phyloP scores from a whole-genome alignment of 345 rosid genomes.

The Eucalyptus pauciflora region DNA sequence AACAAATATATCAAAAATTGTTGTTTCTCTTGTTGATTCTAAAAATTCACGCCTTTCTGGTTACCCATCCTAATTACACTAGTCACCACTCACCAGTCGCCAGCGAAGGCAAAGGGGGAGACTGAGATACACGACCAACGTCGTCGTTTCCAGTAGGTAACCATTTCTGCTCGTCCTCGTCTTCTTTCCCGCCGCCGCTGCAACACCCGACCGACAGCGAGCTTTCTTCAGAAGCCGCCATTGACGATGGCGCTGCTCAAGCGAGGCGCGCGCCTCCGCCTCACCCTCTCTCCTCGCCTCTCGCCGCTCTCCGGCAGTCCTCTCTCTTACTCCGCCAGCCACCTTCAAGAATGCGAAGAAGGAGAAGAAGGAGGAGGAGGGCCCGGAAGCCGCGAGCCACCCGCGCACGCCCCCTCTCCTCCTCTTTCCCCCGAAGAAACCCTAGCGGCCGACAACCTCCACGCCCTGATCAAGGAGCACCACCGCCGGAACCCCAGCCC shows the following conservation, averaged over 20 bases:
- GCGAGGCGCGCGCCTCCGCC: background rate
- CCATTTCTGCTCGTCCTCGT: background rate
- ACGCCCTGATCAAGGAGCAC: slow-evolving; percentile 68
- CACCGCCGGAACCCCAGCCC: slow-evolving; percentile 60
- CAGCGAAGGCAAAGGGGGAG: background rate
- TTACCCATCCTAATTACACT: no score
- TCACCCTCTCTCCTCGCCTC: background rate
- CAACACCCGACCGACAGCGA: background rate
- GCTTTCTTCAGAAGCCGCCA: background rate
- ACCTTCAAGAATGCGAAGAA: background rate
- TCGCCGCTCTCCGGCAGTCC: background rate
- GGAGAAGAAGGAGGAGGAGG: background rate
- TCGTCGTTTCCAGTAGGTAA: background rate
- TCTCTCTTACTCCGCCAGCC: slow-evolving; percentile 10
- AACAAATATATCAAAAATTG: background rate
- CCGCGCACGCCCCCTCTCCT: background rate
- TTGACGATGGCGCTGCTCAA: background rate
- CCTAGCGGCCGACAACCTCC: slow-evolving; percentile 33
- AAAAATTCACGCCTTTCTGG: no score
- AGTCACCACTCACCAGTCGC: no score
- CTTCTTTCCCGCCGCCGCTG: background rate
- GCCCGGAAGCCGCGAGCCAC: background rate
- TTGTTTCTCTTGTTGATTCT: no score
- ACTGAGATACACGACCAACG: background rate
- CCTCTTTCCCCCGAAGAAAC: slow-evolving; percentile 37